phyloP scores from a whole-genome alignment of 2,329 filamentous ascomycete genomes.

The Paecilomyces dactylethromorphus region DNA sequence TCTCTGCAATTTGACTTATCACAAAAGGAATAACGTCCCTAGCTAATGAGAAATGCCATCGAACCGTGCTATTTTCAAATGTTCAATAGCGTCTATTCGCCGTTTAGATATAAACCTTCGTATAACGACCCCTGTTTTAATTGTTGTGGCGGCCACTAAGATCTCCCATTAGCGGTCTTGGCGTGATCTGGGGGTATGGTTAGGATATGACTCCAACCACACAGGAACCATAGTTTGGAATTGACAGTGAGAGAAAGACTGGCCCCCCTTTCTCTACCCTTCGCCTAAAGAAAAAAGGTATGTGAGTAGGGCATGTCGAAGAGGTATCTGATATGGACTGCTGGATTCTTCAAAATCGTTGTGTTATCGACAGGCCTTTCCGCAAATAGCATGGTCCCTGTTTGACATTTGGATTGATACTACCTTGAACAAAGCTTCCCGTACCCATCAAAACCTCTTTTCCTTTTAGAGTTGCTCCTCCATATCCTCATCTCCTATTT shows the following conservation, averaged over 20 bases:
- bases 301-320: not conserved
- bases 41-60: not conserved
- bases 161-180: not conserved
- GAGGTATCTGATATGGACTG: not conserved
- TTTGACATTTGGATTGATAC: not conserved
- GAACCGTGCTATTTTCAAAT: not conserved
- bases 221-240: not conserved
- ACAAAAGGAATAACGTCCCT: not conserved
- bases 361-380: not conserved
- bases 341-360: not conserved
- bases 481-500: not conserved
- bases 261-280: not conserved
- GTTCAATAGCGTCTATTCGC: not conserved
- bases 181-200: not conserved
- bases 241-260: not conserved
- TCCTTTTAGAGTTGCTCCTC: not conserved
- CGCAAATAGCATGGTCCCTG: not conserved
- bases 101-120: not conserved
- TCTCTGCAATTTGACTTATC: not conserved
- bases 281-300: not conserved
- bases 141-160: not conserved
- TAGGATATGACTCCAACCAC: not conserved
- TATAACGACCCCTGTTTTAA: not conserved
- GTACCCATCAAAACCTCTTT: not conserved
- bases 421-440: not conserved